Base-by-base conservation (phyloP, 257 asterid genomes). In the Echites panduratus region DNA sequence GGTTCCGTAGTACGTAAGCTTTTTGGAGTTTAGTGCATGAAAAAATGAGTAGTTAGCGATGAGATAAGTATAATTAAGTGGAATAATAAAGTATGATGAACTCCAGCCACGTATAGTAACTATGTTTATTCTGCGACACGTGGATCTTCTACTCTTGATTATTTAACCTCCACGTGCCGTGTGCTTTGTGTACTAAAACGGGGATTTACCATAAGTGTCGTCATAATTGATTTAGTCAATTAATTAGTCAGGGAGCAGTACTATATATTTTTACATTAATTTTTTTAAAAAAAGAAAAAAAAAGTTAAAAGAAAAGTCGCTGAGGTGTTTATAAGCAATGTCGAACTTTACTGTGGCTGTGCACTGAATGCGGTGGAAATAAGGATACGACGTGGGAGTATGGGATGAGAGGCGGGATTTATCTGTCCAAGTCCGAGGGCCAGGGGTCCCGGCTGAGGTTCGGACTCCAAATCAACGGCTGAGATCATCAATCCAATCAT, bases 21-120 rank as follows among this genome's bases (percentile, higher is more conserved):
- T 81, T 75, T 80, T 83, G 89, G 82, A 75, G 86, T 70, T 80
- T 84, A 87, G 65, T 79, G 86, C 86, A 79, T 80, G 87, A 70
- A 69, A 0, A 68, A 64, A 54, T 12, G 73, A 70, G 68, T 61
- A 70, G 62, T 81, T 80, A 79, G 65, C 32, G 38, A 73, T 77
- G 67, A 73, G 76, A 66, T 78, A 78, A 79, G 1, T 22, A 20
- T 9, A 75, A 17, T 82, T 84, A 82, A 69, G 43, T 24, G 17
- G 44, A 13, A 40, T 41, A 13, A 40, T 41, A 61, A 76, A 77
- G 73, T 54, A 16, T 45, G 27, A 57, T 74, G 53, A 80, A 80
- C 27, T 38, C 70, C 40, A 3, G 82, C 85, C 88, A 82, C 87
- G 90, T 84, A 78, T 77, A 17, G 56, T 32, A 73, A 19, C 40